Evolutionary conservation across 2,329 filamentous ascomycete species (phyloP).

Genomic region (Fusarium sp.): DNA sequence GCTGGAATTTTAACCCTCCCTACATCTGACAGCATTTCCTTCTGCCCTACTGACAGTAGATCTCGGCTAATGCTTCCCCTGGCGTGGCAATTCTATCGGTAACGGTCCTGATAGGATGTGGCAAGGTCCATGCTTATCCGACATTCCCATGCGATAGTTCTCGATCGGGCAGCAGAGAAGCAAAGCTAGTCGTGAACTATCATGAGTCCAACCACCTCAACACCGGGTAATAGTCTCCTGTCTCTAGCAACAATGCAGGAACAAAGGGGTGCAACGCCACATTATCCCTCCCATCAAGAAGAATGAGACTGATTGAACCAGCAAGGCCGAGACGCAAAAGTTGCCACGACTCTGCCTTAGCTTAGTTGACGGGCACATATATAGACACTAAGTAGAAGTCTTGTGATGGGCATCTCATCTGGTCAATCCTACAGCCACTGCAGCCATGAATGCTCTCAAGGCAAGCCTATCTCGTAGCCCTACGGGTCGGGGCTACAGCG

Average conservation of each 20-base stretch:
- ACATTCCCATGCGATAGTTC: neutral
- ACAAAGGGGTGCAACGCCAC: neutral
- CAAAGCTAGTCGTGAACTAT: neutral
- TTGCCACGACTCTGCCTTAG: neutral
- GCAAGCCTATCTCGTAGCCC: neutral
- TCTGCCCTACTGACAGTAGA: neutral
- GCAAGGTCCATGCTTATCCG: neutral
- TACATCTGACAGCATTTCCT: neutral
- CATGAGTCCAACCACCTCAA: neutral
- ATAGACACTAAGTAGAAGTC: neutral
- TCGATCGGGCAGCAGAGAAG: neutral
- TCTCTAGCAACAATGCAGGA: neutral
- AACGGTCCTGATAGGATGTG: neutral
- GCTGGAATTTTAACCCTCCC: neutral
- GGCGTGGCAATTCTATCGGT: neutral
- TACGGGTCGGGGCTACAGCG: neutral
- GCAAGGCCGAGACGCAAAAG: neutral
- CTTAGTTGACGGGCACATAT: neutral
- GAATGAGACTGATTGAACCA: neutral
- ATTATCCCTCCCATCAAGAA: neutral
- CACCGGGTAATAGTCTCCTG: neutral
- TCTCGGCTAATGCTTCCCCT: neutral
- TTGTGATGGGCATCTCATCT: neutral
- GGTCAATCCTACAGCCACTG: neutral
- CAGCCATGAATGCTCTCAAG: neutral